A percentile compares a stretch with the other conserved stretches of the same genome.
Conservation (phyloP, 495 filamentous ascomycete genomes). For the Penicillium maclennaniae region DNA sequence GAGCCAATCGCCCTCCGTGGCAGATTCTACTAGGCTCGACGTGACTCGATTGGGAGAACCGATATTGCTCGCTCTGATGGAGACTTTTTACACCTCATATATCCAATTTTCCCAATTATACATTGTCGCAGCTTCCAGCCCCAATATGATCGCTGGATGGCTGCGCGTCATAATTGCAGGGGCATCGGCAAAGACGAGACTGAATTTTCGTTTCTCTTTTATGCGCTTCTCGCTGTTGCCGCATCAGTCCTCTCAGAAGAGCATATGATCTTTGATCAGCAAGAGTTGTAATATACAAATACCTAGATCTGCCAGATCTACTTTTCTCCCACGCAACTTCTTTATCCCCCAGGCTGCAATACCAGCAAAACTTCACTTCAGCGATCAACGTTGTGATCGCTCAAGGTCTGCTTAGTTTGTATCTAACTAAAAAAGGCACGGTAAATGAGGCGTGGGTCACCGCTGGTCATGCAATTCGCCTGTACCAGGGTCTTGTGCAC, state of each 20-base stretch:
- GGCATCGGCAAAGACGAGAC: background rate
- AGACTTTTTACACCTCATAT: slow-evolving; percentile 12
- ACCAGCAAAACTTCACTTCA: background rate
- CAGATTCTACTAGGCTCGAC: background rate
- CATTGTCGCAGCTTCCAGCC: slow-evolving; percentile 1
- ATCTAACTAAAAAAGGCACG: slow-evolving; percentile 12
- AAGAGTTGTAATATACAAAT: slow-evolving; percentile 1
- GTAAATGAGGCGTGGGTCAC: slow-evolving; percentile 19
- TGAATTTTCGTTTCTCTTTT: slow-evolving; percentile 9
- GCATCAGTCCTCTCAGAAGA: slow-evolving; percentile 4
- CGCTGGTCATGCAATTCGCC: slow-evolving; percentile 15
- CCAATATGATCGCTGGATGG: slow-evolving; percentile 9
- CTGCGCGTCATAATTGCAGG: background rate
- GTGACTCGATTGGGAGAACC: slow-evolving; percentile 2
- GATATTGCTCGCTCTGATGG: slow-evolving; percentile 8
- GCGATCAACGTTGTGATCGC: slow-evolving; percentile 10
- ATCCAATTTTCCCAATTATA: slow-evolving; percentile 14
- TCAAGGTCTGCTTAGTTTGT: slow-evolving; percentile 12
- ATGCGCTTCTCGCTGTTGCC: slow-evolving; percentile 14
- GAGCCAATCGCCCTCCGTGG: no score
- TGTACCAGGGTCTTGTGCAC: slow-evolving; percentile 13
- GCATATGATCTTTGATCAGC: slow-evolving; percentile 7
- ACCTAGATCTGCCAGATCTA: slow-evolving; percentile 4
- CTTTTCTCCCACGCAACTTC: slow-evolving; percentile 4
- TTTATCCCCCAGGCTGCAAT: background rate